Evolutionary conservation across 345 rosid genomes (phyloP).

Genomic region (Melaleuca alternifolia): DNA sequence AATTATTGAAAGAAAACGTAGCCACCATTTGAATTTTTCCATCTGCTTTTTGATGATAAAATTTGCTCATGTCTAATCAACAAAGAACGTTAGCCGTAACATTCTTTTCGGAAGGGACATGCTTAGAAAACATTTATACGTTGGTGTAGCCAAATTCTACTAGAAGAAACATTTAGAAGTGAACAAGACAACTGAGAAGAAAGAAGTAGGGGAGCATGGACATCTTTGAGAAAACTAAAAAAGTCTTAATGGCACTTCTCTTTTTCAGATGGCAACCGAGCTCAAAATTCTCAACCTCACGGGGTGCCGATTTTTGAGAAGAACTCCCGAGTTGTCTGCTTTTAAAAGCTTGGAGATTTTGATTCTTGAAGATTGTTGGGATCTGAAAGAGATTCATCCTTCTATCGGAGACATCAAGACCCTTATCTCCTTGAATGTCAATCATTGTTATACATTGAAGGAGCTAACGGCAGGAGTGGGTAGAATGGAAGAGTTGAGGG

Average conservation of each 20-base stretch:
- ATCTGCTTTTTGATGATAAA: neutral
- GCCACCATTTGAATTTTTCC: neutral
- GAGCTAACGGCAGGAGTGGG: neutral
- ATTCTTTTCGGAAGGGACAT: accelerated
- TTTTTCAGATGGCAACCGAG: neutral
- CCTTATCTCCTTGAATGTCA: neutral
- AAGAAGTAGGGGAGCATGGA: neutral
- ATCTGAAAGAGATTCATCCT: neutral
- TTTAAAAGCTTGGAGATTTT: neutral
- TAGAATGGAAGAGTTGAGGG: neutral
- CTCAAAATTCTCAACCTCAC: neutral
- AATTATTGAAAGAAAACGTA: neutral
- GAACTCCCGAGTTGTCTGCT: neutral
- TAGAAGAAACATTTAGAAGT: too few species aligned
- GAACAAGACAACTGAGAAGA: neutral
- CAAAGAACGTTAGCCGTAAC: accelerated
- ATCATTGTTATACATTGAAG: neutral
- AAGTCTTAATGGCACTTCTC: neutral
- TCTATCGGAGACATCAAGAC: neutral
- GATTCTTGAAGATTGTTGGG: too few species aligned
- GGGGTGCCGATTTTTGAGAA: accelerated
- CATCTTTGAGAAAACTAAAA: accelerated
- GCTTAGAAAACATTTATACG: neutral
- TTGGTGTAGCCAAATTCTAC: too few species aligned
- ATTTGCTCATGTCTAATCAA: neutral